phyloP scores from a whole-genome alignment of 2,329 filamentous ascomycete genomes.

The Delphinella strobiligena region DNA sequence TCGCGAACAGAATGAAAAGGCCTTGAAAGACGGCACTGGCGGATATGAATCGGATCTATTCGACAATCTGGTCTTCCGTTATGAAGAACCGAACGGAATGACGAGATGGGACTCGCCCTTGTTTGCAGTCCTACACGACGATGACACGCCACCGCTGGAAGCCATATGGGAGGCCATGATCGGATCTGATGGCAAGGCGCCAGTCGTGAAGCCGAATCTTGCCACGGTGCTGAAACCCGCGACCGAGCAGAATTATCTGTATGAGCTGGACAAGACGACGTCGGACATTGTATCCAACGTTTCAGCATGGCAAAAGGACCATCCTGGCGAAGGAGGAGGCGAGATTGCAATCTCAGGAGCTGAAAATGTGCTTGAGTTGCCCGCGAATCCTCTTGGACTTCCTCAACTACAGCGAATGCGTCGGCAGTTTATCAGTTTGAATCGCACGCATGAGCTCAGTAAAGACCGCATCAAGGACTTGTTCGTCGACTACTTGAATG shows the following conservation, averaged over 20 bases:
- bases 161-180: slow-evolving; percentile 63
- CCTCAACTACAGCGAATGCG: slow-evolving; percentile 67
- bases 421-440: slow-evolving; percentile 65
- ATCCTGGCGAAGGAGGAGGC: slow-evolving; percentile 48
- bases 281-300: slow-evolving; percentile 64
- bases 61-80: slow-evolving; percentile 69
- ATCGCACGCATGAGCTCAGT: slow-evolving; percentile 47
- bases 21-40: slow-evolving; percentile 21
- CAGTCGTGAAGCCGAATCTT: slow-evolving; percentile 59
- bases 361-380: slow-evolving; percentile 49
- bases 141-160: slow-evolving; percentile 54
- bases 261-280: slow-evolving; percentile 66
- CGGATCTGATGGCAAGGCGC: slow-evolving; percentile 48
- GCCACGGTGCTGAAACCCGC: slow-evolving; percentile 58
- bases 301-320: slow-evolving; percentile 53
- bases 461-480: slow-evolving; percentile 25
- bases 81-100: slow-evolving; percentile 81
- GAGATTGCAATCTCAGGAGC: slow-evolving; percentile 36
- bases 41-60: slow-evolving; percentile 51
- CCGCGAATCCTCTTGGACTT: slow-evolving; percentile 49
- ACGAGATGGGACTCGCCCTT: slow-evolving; percentile 73
- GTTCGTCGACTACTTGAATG: slow-evolving; percentile 31
- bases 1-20: slow-evolving; percentile 48
- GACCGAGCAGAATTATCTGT: slow-evolving; percentile 59
- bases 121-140: slow-evolving; percentile 68